Conservation (phyloP, 169 alveolate genomes). For the Plasmodium adleri region DNA sequence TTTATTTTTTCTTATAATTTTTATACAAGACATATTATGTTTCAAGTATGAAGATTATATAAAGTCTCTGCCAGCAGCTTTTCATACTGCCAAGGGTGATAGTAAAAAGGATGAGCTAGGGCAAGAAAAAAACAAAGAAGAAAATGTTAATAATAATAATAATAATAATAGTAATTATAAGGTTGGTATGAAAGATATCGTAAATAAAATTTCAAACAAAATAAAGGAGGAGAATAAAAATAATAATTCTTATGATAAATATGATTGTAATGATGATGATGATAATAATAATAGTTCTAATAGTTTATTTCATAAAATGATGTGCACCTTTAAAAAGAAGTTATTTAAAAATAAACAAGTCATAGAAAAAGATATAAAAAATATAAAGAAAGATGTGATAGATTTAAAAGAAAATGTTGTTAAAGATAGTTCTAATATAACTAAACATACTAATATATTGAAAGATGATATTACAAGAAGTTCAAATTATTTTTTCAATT, state of each 20-base stretch:
- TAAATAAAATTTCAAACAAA: too few species aligned
- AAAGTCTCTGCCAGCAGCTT: not conserved
- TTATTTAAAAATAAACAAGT: slow-evolving; percentile 4
- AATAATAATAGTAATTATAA: not conserved
- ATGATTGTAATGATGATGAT: not conserved
- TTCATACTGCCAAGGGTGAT: not conserved
- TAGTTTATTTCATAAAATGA: slow-evolving; percentile 1
- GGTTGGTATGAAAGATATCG: too few species aligned
- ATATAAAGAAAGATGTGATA: not conserved
- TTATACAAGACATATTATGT: slow-evolving; percentile 30
- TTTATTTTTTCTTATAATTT: slow-evolving; percentile 13
- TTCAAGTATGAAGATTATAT: not conserved
- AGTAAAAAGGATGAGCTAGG: too few species aligned
- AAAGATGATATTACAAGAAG: slow-evolving; percentile 42
- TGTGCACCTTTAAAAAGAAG: not conserved
- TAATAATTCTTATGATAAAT: not conserved
- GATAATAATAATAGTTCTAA: not conserved
- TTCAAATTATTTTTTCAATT: slow-evolving; percentile 6
- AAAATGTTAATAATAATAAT: not conserved
- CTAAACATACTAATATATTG: slow-evolving; percentile 17
- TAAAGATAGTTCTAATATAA: slow-evolving; percentile 4
- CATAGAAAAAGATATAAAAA: slow-evolving; percentile 7
- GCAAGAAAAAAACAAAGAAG: too few species aligned
- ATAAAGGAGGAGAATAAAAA: not conserved
- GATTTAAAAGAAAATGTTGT: slow-evolving; percentile 27